These are phyloP conservation scores for Wallemia ichthyophaga DNA, from an alignment of 1,284 basidiomycete genomes.

Conservation along the genomic window DNA sequence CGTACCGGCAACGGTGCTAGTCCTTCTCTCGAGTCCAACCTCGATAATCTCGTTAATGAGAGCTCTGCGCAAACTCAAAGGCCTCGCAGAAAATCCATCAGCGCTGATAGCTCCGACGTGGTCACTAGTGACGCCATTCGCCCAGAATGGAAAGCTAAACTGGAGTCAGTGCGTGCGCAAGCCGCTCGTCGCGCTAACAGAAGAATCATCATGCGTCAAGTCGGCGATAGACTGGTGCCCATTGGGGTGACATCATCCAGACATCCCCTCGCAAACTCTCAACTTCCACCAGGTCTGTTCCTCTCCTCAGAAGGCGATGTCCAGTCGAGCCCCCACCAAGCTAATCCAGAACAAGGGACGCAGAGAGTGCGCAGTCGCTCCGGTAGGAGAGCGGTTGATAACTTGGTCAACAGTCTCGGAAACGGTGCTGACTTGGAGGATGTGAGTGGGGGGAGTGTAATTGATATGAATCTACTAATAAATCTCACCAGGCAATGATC, in stretches of 20 bases:
- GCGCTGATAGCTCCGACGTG: constrained; percentile 29
- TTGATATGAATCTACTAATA: constrained; percentile 5
- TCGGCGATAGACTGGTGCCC: constrained; percentile 83
- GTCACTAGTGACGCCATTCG: constrained; percentile 76
- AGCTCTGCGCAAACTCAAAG: constrained; percentile 8
- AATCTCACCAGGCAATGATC: constrained; percentile 46
- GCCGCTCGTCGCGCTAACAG: constrained; percentile 70
- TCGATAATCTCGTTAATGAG: constrained; percentile 2
- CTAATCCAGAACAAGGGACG: constrained; percentile 10
- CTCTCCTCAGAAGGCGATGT: constrained; percentile 11
- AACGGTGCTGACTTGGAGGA: constrained; percentile 5
- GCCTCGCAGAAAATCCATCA: constrained; percentile 18
- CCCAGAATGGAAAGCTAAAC: constrained; percentile 78
- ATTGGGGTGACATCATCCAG: constrained; percentile 68
- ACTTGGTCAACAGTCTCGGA: constrained; percentile 4
- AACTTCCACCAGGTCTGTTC: neutral
- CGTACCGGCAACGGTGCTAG: constrained; percentile 29
- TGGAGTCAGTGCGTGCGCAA: constrained; percentile 59
- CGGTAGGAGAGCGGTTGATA: constrained; percentile 1
- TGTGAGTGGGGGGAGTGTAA: constrained; percentile 5
- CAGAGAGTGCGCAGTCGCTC: constrained; percentile 1
- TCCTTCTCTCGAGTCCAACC: neutral
- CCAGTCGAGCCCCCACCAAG: constrained; percentile 25
- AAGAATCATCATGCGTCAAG: constrained; percentile 91
- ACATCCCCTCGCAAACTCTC: constrained; percentile 23